Conservation (phyloP, 78 protist species). For the Mantamonas sphyraenae region DNA sequence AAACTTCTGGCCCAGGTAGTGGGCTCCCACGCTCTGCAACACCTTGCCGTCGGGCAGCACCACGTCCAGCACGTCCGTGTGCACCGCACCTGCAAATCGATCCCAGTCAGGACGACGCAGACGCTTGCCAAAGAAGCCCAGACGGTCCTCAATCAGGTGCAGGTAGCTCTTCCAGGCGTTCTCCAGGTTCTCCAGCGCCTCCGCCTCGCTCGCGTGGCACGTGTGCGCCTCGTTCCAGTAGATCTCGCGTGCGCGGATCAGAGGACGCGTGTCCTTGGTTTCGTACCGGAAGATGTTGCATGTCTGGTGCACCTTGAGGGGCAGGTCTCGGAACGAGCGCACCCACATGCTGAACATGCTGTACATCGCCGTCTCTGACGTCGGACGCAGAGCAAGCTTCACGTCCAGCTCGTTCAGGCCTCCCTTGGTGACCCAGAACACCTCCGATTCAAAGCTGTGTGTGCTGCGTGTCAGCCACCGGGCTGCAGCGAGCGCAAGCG, state of each 20-base stretch:
- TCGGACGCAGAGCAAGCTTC: constrained; percentile 96
- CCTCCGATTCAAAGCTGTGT: constrained; percentile 34
- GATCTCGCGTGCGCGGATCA: constrained; percentile 94
- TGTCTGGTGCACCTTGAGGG: constrained; percentile 88
- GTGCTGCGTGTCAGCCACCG: background rate
- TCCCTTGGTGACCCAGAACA: constrained; percentile 95
- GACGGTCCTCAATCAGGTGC: background rate
- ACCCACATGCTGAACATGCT: constrained; percentile 88
- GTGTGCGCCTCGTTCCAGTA: constrained; percentile 99
- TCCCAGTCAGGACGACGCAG: constrained; percentile 45
- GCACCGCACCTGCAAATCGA: constrained; percentile 34
- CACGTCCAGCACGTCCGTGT: constrained; percentile 55
- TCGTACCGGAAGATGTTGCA: constrained; percentile 98
- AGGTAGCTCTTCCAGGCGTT: too few species aligned
- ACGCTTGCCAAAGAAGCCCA: constrained; percentile 22
- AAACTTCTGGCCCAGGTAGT: constrained; percentile 93
- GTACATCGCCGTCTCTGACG: constrained; percentile 95
- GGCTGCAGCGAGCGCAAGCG: background rate
- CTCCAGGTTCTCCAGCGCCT: constrained; percentile 84
- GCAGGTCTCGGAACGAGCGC: constrained; percentile 92
- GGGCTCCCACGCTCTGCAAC: constrained; percentile 75
- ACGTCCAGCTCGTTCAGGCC: constrained; percentile 73
- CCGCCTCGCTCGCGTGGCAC: constrained; percentile 72
- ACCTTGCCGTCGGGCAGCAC: constrained; percentile 37
- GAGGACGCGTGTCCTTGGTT: constrained; percentile 95